These are phyloP conservation scores for Diaporthe ampelina DNA, from an alignment of 2,329 filamentous ascomycete genomes.

Conservation along the genomic window DNA sequence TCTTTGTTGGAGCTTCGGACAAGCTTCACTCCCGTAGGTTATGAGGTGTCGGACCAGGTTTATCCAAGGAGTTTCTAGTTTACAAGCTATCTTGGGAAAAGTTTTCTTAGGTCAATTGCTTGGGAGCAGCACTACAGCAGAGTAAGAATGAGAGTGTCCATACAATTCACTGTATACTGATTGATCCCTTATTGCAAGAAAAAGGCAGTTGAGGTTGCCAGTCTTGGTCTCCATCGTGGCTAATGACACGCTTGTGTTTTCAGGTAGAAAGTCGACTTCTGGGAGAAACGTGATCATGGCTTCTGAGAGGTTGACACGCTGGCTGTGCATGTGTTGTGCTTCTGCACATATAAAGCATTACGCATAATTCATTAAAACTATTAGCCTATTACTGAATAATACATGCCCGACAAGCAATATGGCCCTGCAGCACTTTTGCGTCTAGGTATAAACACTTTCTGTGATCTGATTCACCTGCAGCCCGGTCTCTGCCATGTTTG, in stretches of 20 bases:
- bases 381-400: slow-evolving; percentile 20
- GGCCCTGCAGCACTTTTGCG: neutral
- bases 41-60: too few species aligned
- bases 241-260: neutral
- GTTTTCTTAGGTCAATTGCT: too few species aligned
- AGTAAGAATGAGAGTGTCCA: too few species aligned
- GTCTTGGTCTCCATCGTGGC: neutral
- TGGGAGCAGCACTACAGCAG: too few species aligned
- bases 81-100: too few species aligned
- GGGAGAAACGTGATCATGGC: neutral
- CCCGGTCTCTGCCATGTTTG: slow-evolving; percentile 90
- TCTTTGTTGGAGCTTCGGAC: too few species aligned
- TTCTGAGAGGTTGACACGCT: neutral
- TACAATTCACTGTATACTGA: neutral
- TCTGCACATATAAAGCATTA: neutral
- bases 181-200: neutral
- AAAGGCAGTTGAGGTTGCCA: neutral
- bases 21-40: too few species aligned
- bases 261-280: neutral
- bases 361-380: neutral
- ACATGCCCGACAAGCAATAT: neutral
- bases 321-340: neutral
- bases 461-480: slow-evolving; percentile 89
- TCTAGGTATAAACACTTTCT: slow-evolving; percentile 85
- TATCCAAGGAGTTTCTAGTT: too few species aligned